phyloP scores from a whole-genome alignment of 2,329 filamentous ascomycete species.

The Sphaerulina vaccinii region DNA sequence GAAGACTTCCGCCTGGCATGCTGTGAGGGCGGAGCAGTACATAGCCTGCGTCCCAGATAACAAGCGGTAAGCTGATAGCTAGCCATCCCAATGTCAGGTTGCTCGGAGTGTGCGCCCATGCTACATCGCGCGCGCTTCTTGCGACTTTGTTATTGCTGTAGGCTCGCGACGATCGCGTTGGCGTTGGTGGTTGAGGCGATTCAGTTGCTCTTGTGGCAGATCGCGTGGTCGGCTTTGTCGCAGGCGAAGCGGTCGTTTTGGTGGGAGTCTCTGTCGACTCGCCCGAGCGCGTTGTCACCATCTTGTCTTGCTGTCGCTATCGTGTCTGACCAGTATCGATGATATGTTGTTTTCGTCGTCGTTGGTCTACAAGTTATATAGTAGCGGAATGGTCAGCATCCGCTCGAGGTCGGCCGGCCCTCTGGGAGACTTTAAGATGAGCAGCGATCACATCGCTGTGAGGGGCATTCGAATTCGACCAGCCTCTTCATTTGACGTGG shows the following conservation, averaged over 20 bases:
- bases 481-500: too few species aligned
- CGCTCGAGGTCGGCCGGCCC: too few species aligned
- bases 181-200: slow-evolving; percentile 13
- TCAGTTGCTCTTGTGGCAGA: slow-evolving; percentile 14
- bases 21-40: slow-evolving; percentile 75
- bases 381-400: too few species aligned
- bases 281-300: slow-evolving; percentile 19
- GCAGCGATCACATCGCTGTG: too few species aligned
- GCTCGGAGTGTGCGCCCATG: slow-evolving; percentile 61
- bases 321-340: too few species aligned
- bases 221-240: slow-evolving; percentile 23
- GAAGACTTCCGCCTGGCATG: slow-evolving; percentile 73
- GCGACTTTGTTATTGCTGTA: slow-evolving; percentile 41
- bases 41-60: slow-evolving; percentile 78
- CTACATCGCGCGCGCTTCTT: not conserved
- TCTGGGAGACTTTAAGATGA: too few species aligned
- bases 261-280: slow-evolving; percentile 20
- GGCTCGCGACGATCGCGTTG: not conserved
- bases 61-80: slow-evolving; percentile 69
- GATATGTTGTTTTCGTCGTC: too few species aligned
- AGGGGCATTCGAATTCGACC: too few species aligned
- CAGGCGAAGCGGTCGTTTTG: slow-evolving; percentile 29
- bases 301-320: slow-evolving; percentile 5
- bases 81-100: slow-evolving; percentile 68
- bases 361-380: too few species aligned